Evolutionary conservation across 2,329 filamentous ascomycete species (phyloP), one percentile per base, ranked within the genome.

Genomic region (Pochonia chlamydosporia): DNA sequence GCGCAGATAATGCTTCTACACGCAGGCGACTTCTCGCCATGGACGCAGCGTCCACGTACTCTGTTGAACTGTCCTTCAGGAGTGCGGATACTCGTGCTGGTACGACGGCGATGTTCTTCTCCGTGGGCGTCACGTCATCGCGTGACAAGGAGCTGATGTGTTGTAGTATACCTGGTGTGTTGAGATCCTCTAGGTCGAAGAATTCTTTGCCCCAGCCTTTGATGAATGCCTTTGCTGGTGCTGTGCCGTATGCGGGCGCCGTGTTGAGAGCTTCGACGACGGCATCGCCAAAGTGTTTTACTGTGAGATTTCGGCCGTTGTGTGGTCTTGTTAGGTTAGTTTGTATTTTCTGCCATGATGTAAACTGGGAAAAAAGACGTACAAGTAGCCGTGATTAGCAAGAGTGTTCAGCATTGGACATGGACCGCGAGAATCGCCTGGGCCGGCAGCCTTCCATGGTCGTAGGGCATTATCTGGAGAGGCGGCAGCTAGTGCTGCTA

Each of bases 321-420:
- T 52, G 54, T 11, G 53, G 50, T 40, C 50, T 54, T 26, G 10
- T 20, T 7, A 7, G 5, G 8, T 39, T 9, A 37, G 46, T 31
- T 25, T 28, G 4, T 28, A 14, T 14, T 24, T 9, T n/a, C n/a
- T n/a, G 24, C n/a, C 13, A 20, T 20, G n/a, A 24, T 40, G 43
- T 16, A n/a, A n/a, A n/a, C n/a, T n/a, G 10, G 14, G 21, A 14
- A 4, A 35, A 16, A 16, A 21, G 23, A 24, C 48, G 4, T 50
- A 50, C 49, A 58, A 36, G 42, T 56, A 57, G 40, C 54, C 55
- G 47, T 57, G 56, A 37, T 57, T 53, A 26, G 55, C 55, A 26
- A 58, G 50, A 2, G 54, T 53, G 47, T 58, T 58, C 14, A 57
- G 46, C 54, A 58, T 56, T 10, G 54, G 56, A 45, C 56, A 58